Conservation (phyloP, 2,329 filamentous ascomycete genomes). For the Incumbomyces delicatus region DNA sequence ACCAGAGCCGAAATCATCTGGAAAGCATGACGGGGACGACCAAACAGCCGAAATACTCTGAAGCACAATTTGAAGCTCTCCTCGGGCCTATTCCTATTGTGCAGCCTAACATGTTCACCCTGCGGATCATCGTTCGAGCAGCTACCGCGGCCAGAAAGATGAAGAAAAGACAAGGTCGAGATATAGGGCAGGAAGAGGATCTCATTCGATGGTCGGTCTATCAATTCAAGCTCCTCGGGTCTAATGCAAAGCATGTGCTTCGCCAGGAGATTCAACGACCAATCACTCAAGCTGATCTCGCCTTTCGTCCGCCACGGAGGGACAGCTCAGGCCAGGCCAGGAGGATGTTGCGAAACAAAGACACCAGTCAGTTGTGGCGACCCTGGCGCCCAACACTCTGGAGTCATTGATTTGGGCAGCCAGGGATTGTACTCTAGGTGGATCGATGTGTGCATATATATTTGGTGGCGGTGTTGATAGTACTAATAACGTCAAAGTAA, state of each 20-base stretch:
- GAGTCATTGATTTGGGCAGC: not conserved
- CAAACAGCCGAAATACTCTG: no score
- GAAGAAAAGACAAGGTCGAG: not conserved
- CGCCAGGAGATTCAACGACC: not conserved
- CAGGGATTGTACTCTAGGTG: not conserved
- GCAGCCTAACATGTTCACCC: slow-evolving; percentile 13
- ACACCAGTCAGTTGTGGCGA: no score
- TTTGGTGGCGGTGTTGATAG: no score
- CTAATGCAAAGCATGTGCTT: not conserved
- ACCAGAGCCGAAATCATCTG: no score
- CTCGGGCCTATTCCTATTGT: slow-evolving; percentile 9
- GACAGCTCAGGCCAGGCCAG: no score
- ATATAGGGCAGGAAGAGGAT: not conserved
- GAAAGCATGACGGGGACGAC: no score
- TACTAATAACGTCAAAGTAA: no score
- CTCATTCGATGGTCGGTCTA: not conserved
- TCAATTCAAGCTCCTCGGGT: not conserved
- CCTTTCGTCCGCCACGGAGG: no score
- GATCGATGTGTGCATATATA: no score
- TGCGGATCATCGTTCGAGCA: slow-evolving; percentile 16
- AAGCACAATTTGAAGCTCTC: not conserved
- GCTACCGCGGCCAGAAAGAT: slow-evolving; percentile 11
- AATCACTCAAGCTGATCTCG: no score
- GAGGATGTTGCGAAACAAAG: no score
- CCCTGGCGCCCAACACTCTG: no score